Base-by-base conservation (phyloP, 2,329 filamentous ascomycete genomes). In the Thermothelomyces thermophilus region DNA sequence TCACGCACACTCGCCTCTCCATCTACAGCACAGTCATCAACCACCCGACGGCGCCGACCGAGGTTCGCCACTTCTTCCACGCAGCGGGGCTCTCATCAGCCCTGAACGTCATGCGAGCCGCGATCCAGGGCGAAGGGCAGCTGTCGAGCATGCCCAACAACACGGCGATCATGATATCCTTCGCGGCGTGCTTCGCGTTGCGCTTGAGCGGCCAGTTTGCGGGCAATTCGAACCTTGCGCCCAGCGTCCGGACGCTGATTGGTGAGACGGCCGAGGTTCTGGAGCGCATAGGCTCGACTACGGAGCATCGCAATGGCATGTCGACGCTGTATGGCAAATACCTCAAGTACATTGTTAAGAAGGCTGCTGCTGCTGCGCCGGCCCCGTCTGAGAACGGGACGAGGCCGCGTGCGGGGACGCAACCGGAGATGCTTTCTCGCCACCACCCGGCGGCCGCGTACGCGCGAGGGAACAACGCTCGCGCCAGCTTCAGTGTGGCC, bases 61-160 rank as follows among this genome's bases (percentile, higher is more conserved):
- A 85, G 62, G 84, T 87, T 0, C 84, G 84, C 20, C 79, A 83
- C 28, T 86, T 85, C 63, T 88, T 88, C 65, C 80, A 84, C 35
- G 81, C 83, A 0, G 84, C 83, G 0, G 82, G 83, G 1, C 73
- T 88, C 0, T 86, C 84, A 0, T 84, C 84, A 0, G 83, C 85
- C 0, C 66, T 88, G n/a, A 87, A 86, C 51, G 85, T 88, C 4
- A 78, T 88, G 72, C 79, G 84, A 19, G 82, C 82, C 1, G 84
- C 84, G 0, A 85, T 87, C 5, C 84, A 87, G 63, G 84, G 84
- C 30, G 84, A 88, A 61, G 70, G 74, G 0, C 77, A 83, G 53
- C 72, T 88, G 0, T 81, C 81, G 48, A 87, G 84, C 0, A 88
- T 88, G 84, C 84, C 84, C 0, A 88, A 88, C 64, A 88, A 88